Conservation (phyloP, 2,329 filamentous ascomycete species). For the Anthostomella pinea region DNA sequence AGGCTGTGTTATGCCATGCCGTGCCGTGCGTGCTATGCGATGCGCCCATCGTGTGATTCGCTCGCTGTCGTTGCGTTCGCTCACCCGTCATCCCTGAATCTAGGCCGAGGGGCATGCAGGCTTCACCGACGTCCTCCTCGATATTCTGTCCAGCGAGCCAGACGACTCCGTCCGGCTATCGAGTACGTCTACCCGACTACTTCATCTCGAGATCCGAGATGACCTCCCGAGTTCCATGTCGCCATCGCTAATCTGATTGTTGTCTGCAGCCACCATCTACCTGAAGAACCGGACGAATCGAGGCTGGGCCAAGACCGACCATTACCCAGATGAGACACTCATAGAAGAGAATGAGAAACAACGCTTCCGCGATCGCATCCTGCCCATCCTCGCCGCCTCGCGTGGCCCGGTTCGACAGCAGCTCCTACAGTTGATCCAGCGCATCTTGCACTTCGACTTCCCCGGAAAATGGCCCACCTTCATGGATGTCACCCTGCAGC, state of each 20-base stretch:
- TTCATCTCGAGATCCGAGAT: conserved; percentile 5
- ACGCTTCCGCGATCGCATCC: conserved; percentile 80
- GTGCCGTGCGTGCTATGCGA: conserved; percentile 23
- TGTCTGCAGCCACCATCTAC: conserved; percentile 83
- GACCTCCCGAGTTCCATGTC: not conserved
- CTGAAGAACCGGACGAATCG: conserved; percentile 96
- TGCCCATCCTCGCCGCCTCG: conserved; percentile 82
- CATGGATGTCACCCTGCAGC: conserved; percentile 85
- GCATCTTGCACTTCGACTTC: conserved; percentile 94
- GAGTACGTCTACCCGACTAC: conserved; percentile 61
- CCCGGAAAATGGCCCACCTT: conserved; percentile 92
- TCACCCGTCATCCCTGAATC: conserved; percentile 5
- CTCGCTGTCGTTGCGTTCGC: not conserved
- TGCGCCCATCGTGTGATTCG: conserved; percentile 13
- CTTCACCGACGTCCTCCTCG: conserved; percentile 86
- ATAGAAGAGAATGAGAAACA: conserved; percentile 89
- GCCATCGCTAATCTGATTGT: conserved; percentile 17
- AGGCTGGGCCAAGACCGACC: conserved; percentile 79
- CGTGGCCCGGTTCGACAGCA: conserved; percentile 83
- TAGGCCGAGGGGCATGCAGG: conserved; percentile 88
- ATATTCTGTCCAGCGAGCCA: conserved; percentile 86
- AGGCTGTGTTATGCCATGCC: conserved; percentile 8
- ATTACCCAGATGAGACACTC: conserved; percentile 67
- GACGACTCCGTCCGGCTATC: conserved; percentile 81
- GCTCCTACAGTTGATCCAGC: conserved; percentile 89